phyloP scores from a whole-genome alignment of 805 yeast genomes.

The Kodamaea leandrae region DNA sequence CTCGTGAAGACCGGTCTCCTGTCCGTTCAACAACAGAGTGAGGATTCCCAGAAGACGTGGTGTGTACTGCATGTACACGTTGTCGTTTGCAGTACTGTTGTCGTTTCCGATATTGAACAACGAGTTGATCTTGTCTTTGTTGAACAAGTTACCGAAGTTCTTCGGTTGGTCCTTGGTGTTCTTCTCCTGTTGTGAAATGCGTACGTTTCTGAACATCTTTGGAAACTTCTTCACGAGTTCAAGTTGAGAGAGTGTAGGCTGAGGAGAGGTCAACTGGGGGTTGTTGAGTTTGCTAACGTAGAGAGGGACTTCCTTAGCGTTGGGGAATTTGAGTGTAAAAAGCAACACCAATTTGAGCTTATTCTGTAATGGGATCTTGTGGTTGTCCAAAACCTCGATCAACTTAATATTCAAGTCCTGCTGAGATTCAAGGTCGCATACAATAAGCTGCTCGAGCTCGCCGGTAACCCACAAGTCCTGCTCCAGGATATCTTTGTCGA shows the following conservation, averaged over 20 bases:
- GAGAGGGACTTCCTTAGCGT: slow-evolving; percentile 23
- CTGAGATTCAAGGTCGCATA: slow-evolving; percentile 48
- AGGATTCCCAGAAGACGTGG: slow-evolving; percentile 62
- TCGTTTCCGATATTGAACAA: slow-evolving; percentile 27
- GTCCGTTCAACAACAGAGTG: slow-evolving; percentile 18
- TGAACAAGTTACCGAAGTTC: slow-evolving; percentile 30
- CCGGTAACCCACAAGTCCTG: slow-evolving; percentile 78
- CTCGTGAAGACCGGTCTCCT: slow-evolving; percentile 6
- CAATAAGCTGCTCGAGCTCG: slow-evolving; percentile 84
- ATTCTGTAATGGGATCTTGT: slow-evolving; percentile 46
- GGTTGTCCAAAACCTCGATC: slow-evolving; percentile 47
- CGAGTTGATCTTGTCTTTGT: slow-evolving; percentile 31
- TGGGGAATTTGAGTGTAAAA: slow-evolving; percentile 71
- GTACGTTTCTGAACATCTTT: slow-evolving; percentile 19
- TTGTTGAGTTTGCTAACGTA: slow-evolving; percentile 30
- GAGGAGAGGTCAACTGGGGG: slow-evolving; percentile 26
- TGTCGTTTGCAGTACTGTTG: slow-evolving; percentile 43
- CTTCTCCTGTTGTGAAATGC: slow-evolving; percentile 8
- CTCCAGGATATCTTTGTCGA: slow-evolving; percentile 67
- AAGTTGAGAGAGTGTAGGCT: slow-evolving; percentile 34
- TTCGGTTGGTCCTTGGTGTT: slow-evolving; percentile 12
- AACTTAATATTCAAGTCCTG: slow-evolving; percentile 49
- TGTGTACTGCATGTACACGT: slow-evolving; percentile 86
- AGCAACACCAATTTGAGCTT: slow-evolving; percentile 73
- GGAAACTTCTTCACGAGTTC: slow-evolving; percentile 30